Conservation (phyloP, 371 early-diverging fungal genomes). For the Actinomortierella ambigua region DNA sequence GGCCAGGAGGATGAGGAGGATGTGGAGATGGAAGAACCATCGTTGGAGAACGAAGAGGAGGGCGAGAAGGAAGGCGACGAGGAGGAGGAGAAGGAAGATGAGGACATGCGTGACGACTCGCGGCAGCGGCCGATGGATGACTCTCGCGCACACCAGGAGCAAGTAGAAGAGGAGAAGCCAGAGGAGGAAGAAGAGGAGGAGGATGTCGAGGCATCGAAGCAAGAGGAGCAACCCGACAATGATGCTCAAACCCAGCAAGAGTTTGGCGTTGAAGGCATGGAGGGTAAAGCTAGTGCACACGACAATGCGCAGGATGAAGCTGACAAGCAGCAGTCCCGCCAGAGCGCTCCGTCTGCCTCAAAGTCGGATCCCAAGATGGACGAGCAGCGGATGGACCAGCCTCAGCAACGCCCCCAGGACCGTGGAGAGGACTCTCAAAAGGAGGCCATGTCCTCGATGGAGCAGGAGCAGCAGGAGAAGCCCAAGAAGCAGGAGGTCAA, state of each 20-base stretch:
- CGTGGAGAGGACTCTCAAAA: conserved; percentile 35
- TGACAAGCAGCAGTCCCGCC: conserved; percentile 49
- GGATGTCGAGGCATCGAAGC: conserved; percentile 49
- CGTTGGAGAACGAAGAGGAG: conserved; percentile 46
- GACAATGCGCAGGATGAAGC: conserved; percentile 58
- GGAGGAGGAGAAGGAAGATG: conserved; percentile 53
- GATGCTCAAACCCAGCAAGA: conserved; percentile 62
- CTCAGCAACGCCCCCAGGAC: conserved; percentile 36
- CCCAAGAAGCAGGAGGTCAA: conserved; percentile 54
- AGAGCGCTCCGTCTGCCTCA: conserved; percentile 39
- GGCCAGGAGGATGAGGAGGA: conserved; percentile 53
- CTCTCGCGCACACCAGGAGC: conserved; percentile 27
- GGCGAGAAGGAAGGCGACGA: conserved; percentile 51
- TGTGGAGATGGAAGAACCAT: conserved; percentile 39
- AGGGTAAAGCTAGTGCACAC: conserved; percentile 60
- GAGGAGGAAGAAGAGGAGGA: conserved; percentile 55
- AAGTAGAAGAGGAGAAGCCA: conserved; percentile 52
- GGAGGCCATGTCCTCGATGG: conserved; percentile 43
- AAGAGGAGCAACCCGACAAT: conserved; percentile 57
- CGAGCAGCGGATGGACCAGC: conserved; percentile 31
- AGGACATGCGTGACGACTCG: conserved; percentile 43
- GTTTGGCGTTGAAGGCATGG: conserved; percentile 72
- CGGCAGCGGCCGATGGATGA: conserved; percentile 44
- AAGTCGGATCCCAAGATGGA: conserved; percentile 37
- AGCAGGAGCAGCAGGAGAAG: conserved; percentile 51